phyloP scores from a whole-genome alignment of 2,329 filamentous ascomycete genomes.

The Colletotrichum endophyticum region DNA sequence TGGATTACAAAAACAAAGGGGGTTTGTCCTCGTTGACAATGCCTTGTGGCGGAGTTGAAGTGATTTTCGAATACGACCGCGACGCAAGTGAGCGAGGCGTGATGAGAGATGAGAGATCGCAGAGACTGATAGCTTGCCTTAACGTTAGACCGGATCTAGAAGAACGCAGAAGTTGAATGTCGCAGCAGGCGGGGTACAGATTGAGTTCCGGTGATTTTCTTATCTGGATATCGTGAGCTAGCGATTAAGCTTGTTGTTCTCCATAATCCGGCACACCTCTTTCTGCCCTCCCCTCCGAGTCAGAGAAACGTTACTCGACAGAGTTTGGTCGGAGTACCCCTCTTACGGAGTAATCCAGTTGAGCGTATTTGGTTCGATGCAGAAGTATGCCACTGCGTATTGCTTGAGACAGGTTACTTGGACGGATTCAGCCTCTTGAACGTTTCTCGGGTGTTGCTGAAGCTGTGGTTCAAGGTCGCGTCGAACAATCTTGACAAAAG shows the following conservation, averaged over 20 bases:
- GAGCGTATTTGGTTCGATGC: not conserved
- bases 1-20: not conserved
- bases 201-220: not conserved
- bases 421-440: not conserved
- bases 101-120: not conserved
- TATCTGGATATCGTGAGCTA: not conserved
- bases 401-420: not conserved
- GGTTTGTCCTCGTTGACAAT: not conserved
- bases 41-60: not conserved
- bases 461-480: not conserved
- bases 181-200: not conserved
- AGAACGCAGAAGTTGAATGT: not conserved
- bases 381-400: not conserved
- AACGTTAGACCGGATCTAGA: not conserved
- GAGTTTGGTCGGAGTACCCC: not conserved
- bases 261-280: not conserved
- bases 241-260: not conserved
- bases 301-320: not conserved
- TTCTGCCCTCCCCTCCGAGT: not conserved
- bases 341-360: not conserved
- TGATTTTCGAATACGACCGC: not conserved
- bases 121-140: not conserved
- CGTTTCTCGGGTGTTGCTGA: not conserved
- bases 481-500: not conserved
- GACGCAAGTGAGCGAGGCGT: not conserved